phyloP scores from a whole-genome alignment of 2,329 filamentous ascomycete genomes.

The Aspergillus costaricaensis region DNA sequence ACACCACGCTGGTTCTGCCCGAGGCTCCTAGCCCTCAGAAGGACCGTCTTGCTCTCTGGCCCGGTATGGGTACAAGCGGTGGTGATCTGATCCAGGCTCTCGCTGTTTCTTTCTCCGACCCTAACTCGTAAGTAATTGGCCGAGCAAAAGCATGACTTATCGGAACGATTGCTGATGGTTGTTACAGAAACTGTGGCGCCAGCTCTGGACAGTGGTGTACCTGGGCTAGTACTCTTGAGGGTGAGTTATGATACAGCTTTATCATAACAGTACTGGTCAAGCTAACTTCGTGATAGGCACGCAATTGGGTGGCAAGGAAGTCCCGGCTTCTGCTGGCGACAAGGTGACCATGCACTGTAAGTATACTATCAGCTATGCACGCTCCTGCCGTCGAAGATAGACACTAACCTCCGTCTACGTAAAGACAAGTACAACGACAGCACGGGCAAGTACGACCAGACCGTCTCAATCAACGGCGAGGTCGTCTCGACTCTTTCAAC shows the following conservation, averaged over 20 bases:
- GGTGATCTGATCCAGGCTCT: constrained; percentile 37
- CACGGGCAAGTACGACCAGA: constrained; percentile 34
- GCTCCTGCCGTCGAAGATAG: neutral
- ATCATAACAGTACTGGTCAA: neutral
- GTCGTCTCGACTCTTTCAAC: constrained; percentile 33
- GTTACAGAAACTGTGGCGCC: constrained; percentile 31
- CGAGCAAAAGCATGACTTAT: too few relatives aligned
- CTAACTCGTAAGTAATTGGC: constrained; percentile 25
- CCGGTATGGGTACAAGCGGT: constrained; percentile 36
- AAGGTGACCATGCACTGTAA: constrained; percentile 32
- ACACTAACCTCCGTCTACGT: neutral
- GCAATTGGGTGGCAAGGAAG: constrained; percentile 31
- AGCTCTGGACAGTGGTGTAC: constrained; percentile 35
- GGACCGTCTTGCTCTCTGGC: constrained; percentile 37
- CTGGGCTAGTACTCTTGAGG: constrained; percentile 36
- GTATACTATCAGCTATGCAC: neutral
- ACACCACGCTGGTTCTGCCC: constrained; percentile 33
- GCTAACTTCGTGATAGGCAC: neutral
- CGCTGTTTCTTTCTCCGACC: constrained; percentile 32
- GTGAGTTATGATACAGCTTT: neutral
- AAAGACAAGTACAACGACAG: constrained; percentile 35
- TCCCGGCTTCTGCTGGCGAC: constrained; percentile 29
- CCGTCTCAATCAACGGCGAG: constrained; percentile 31
- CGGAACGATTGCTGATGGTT: too few relatives aligned
- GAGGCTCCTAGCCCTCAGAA: constrained; percentile 27